These are phyloP conservation scores for Austroboletus niveus DNA, from an alignment of 1,284 basidiomycete species.

Conservation along the genomic window DNA sequence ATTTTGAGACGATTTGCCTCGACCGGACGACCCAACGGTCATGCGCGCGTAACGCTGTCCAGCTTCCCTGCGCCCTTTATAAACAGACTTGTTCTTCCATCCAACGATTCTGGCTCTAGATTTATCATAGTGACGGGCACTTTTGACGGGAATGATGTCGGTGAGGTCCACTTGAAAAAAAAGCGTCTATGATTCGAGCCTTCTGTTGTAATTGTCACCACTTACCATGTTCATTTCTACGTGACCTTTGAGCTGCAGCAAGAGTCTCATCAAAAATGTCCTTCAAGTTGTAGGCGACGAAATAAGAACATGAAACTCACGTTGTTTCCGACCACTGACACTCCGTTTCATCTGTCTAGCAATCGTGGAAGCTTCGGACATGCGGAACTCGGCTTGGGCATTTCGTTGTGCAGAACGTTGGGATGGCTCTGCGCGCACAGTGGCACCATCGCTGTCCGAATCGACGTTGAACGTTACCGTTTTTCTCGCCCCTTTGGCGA, in stretches of 20 bases:
- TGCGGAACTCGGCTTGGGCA: background rate
- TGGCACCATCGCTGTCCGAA: conserved; percentile 16
- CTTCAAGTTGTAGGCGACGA: background rate
- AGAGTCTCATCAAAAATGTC: background rate
- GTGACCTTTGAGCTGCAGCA: conserved; percentile 9
- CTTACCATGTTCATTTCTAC: conserved; percentile 15
- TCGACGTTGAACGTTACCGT: conserved; percentile 10
- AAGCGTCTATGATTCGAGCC: background rate
- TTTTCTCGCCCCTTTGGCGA: conserved; percentile 6
- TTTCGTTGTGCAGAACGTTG: conserved; percentile 4
- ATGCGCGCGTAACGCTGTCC: conserved; percentile 20
- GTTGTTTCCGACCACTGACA: conserved; percentile 1
- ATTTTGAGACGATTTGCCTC: conserved; percentile 1
- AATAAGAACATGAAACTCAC: conserved; percentile 1
- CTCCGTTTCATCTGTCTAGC: conserved; percentile 1
- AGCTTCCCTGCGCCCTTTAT: conserved; percentile 1
- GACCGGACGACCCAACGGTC: conserved; percentile 18
- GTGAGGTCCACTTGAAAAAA: conserved; percentile 12
- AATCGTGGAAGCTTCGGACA: background rate
- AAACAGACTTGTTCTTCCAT: conserved; percentile 9
- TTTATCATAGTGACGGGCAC: background rate
- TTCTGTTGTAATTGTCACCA: background rate
- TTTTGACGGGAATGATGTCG: conserved; percentile 9
- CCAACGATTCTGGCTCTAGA: background rate
- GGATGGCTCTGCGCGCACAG: conserved; percentile 10